phyloP scores from a whole-genome alignment of 2,329 filamentous ascomycete genomes.

The Fusarium incarnatum region DNA sequence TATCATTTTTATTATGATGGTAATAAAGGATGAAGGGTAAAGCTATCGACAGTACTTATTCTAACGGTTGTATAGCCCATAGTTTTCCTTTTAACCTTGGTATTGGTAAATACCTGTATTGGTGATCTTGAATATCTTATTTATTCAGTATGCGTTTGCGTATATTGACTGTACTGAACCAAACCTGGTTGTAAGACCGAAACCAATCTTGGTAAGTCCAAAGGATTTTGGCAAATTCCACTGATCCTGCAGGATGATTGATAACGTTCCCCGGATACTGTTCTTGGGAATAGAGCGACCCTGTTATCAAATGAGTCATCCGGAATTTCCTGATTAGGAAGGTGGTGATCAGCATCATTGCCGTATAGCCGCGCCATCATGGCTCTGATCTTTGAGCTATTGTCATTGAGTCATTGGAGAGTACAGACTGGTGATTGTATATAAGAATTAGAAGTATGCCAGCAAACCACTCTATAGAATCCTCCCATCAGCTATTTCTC shows the following conservation, averaged over 20 bases:
- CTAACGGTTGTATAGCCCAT: background rate
- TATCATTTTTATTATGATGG: too few species aligned
- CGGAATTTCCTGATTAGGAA: slow-evolving; percentile 3
- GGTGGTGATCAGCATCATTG: background rate
- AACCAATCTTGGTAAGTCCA: background rate
- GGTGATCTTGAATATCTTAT: background rate
- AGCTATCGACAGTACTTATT: background rate
- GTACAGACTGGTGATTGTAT: background rate
- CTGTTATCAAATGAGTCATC: slow-evolving; percentile 6
- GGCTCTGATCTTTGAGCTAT: background rate
- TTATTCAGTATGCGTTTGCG: background rate
- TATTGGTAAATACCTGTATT: background rate
- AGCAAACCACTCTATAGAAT: background rate
- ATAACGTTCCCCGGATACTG: background rate
- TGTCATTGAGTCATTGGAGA: background rate
- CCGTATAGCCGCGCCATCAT: background rate
- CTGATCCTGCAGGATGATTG: background rate
- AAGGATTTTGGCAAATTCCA: background rate
- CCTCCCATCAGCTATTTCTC: background rate
- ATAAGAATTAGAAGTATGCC: background rate
- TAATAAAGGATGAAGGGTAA: too few species aligned
- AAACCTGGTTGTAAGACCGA: background rate
- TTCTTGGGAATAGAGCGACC: background rate
- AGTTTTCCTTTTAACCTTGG: background rate
- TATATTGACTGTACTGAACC: background rate